A percentile compares a stretch with the other conserved stretches of the same genome.
phyloP scores from a whole-genome alignment of 768 basidiomycete species.

The Amylocystis lapponica region DNA sequence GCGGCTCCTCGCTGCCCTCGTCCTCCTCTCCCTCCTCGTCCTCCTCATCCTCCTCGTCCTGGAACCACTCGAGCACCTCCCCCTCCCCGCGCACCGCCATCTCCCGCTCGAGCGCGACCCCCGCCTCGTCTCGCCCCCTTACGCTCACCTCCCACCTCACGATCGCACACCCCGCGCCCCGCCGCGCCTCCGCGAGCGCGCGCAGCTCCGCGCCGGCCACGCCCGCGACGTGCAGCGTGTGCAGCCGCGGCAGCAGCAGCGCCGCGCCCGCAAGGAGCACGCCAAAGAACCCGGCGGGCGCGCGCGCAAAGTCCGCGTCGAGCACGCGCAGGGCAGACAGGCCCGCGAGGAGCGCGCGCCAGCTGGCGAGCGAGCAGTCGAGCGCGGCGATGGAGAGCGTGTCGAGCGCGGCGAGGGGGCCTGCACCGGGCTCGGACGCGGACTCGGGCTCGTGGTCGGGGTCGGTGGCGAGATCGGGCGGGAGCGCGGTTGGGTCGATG shows the following conservation, averaged over 20 bases:
- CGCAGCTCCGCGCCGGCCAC: constrained; percentile 8
- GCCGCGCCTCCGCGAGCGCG: constrained; percentile 8
- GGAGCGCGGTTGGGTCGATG: constrained; percentile 1
- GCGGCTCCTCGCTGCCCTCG: constrained; percentile 6
- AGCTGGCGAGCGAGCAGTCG: constrained; percentile 16
- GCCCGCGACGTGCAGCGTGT: constrained; percentile 13
- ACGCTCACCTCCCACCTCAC: constrained; percentile 16
- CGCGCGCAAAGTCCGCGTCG: constrained; percentile 38
- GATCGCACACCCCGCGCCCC: constrained; percentile 11
- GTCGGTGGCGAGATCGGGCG: constrained; percentile 4
- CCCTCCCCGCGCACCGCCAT: constrained; percentile 1
- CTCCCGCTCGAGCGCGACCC: constrained; percentile 2
- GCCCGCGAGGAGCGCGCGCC: constrained; percentile 22
- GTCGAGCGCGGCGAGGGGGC: constrained; percentile 18
- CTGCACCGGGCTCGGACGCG: neutral
- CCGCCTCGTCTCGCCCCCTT: constrained; percentile 10
- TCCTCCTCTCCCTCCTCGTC: constrained; percentile 7
- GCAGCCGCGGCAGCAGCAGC: constrained; percentile 16
- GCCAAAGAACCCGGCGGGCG: constrained; percentile 18
- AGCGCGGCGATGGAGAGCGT: constrained; percentile 20
- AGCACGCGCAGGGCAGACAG: constrained; percentile 31
- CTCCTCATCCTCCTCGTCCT: constrained; percentile 17
- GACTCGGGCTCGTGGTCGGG: neutral
- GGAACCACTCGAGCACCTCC: constrained; percentile 17
- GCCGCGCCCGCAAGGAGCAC: constrained; percentile 7